Base-by-base conservation (phyloP, 2,329 filamentous ascomycete species). In the Fusarium armeniacum region DNA sequence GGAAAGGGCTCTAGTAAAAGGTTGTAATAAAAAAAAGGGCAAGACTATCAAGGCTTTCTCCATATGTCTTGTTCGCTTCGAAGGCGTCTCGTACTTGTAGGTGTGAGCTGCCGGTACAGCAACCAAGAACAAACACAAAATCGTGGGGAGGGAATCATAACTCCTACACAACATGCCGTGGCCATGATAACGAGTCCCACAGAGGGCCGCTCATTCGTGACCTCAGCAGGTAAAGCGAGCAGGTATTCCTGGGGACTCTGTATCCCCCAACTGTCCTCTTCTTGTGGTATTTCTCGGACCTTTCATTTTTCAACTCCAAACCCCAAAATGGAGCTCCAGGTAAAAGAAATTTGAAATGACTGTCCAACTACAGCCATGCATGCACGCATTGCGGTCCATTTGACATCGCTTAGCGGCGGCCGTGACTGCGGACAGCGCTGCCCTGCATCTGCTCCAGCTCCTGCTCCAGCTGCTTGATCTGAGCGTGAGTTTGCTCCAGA, bases 361-460 rank as follows among this genome's bases (percentile, higher is more conserved):
- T 75, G 72, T 73, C 73, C 73, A 76, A 73, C 67, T 68, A 62
- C 69, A 74, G 73, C 65, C 73, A 72, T 65, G 71, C 66, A 72
- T 62, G 71, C 62, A 61, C 51, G 61, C 58, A 67, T 63, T 64
- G 68, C 54, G 43, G 51, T 56, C 38, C 36, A 49, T 30, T 58
- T 15, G 44, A 35, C 36, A n/a, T 41, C 43, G 51, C 41, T 84
- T 94, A 97, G 83, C 94, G 94, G 82, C 94, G 93, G 77, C 94
- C 94, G 81, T 96, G 93, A 85, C 93, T 97, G 85, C 94, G 92
- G 79, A 93, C 92, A 78, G 93, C 89, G 79, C 88, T 93, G 81
- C 93, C 93, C 83, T 98, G 95, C 89, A 98, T 93, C 75, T 89
- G 84, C 83, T 99, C 96, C 78, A 99, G 91, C 80, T 99, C 96